Evolutionary conservation across 2,329 filamentous ascomycete species (phyloP).

Genomic region (Didymellaceae sp.): DNA sequence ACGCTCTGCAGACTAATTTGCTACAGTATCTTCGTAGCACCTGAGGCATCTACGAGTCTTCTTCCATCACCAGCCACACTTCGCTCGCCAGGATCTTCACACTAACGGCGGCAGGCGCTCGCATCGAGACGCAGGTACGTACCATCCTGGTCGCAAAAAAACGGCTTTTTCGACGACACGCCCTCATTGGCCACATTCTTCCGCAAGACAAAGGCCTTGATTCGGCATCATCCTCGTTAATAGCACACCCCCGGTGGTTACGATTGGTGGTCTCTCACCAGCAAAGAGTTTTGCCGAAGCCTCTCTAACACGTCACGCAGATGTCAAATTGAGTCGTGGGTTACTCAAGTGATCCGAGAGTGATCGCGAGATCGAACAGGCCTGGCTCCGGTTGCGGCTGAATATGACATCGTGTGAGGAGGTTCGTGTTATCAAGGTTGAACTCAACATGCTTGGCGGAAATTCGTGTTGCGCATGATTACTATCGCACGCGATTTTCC

Average conservation of each 20-base stretch:
- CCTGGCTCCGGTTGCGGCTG: constrained; percentile 9
- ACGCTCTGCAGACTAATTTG: too few relatives aligned
- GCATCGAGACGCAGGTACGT: constrained; percentile 22
- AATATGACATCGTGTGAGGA: constrained; percentile 6
- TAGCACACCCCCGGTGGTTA: not conserved
- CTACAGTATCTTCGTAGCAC: too few relatives aligned
- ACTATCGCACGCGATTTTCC: not conserved
- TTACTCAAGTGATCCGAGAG: not conserved
- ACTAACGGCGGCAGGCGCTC: not conserved
- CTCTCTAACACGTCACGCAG: not conserved
- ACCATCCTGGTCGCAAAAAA: constrained; percentile 11
- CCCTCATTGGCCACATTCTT: not conserved
- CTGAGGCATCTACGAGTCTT: too few relatives aligned
- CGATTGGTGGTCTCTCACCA: not conserved
- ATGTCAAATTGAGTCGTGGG: not conserved
- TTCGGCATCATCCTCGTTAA: not conserved
- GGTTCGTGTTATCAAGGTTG: constrained; percentile 11
- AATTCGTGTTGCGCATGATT: not conserved
- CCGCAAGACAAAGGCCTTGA: not conserved
- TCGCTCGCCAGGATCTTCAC: not conserved
- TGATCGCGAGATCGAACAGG: not conserved
- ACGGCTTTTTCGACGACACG: constrained; percentile 2
- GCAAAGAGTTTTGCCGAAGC: not conserved
- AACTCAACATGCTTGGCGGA: constrained; percentile 8
- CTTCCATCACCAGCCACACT: too few relatives aligned